These are phyloP conservation scores for apple (Malus domestica) DNA, from an alignment of 306 rosid species.

Conservation along the genomic window DNA sequence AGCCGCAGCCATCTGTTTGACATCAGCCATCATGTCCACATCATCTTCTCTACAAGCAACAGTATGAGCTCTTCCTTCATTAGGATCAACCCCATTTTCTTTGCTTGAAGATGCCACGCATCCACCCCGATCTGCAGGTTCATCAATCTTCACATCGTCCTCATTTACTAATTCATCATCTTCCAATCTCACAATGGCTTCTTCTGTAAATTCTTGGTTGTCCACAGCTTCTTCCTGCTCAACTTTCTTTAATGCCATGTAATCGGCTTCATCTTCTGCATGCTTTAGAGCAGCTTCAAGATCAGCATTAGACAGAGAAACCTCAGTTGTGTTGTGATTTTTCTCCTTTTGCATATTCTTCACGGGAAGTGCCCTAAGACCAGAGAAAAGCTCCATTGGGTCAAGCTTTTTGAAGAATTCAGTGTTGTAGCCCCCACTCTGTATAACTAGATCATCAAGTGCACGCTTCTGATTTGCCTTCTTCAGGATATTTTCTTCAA, in stretches of 20 bases:
- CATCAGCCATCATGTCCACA: conserved; percentile 90
- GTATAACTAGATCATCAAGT: conserved; percentile 94
- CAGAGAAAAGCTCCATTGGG: conserved; percentile 91
- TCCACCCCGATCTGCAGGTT: conserved; percentile 54
- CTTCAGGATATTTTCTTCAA: conserved; percentile 93
- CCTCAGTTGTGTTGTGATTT: conserved; percentile 45
- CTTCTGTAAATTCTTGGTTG: conserved; percentile 96
- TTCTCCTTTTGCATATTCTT: conserved; percentile 69
- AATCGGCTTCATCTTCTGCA: conserved; percentile 98
- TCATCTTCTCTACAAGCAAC: conserved; percentile 62
- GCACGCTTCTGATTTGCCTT: conserved; percentile 99
- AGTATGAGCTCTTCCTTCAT: conserved; percentile 54
- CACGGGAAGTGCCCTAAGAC: conserved; percentile 56
- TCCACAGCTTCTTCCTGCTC: conserved; percentile 98
- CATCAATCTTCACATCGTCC: conserved; percentile 70
- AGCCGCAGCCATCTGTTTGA: conserved; percentile 90
- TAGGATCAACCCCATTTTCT: conserved; percentile 49
- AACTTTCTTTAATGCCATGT: conserved; percentile 90
- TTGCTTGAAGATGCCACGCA: conserved; percentile 38
- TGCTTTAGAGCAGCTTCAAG: conserved; percentile 83
- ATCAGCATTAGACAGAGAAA: conserved; percentile 73
- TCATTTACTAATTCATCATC: conserved; percentile 88
- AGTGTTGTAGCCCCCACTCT: conserved; percentile 95
- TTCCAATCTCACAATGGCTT: conserved; percentile 85
- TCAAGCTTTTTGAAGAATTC: conserved; percentile 97